Base-by-base conservation (phyloP, 352 stramenopile species). In the Phytophthora constricta region DNA sequence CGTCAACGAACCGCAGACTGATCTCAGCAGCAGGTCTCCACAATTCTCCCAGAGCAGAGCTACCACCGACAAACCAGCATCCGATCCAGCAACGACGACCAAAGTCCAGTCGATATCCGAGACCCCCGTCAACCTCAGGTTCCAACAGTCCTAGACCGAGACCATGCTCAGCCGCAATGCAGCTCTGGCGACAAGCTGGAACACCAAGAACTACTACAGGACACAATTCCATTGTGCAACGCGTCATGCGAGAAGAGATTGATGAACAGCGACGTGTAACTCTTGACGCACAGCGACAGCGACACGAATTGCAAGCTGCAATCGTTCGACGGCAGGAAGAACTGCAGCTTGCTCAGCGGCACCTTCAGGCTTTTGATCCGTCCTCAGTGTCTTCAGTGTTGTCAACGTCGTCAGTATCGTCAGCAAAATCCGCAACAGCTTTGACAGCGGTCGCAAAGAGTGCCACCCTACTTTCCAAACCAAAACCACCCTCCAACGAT, bases 221-320 rank as follows among this genome's bases (percentile, higher is more conserved):
- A 20, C 65, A 72, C 33, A 64, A 54, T 16, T 33, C 46, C 3
- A 73, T 89, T 17, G 56, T 77, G 0, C 67, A 82, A 26, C 74
- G 54, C 0, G 68, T 89, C n/a, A 57, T 89, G 13, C 76, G 72
- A 23, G 75, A 91, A 51, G 82, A 91, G 58, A 84, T 89, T 39
- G 70, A 80, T 48, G 72, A 72, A 20, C 82, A 91, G 61, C 75
- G 82, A 19, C 53, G 55, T 14, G 66, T 89, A 8, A 87, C 77
- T 1, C 62, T 74, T 1, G 68, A 81, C 3, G 77, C 77, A 0
- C 78, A 89, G 42, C 74, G 68, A 5, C 70, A 87, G 45, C 68
- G 80, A 16, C 77, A 86, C n/a, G 67, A 72, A 22, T 39, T 87
- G 10, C 67, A 85, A n/a, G 50, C 69, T 4, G 51, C 69, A 23